Evolutionary conservation across 2,329 filamentous ascomycete genomes (phyloP).

Genomic region (Fusarium domesticum): DNA sequence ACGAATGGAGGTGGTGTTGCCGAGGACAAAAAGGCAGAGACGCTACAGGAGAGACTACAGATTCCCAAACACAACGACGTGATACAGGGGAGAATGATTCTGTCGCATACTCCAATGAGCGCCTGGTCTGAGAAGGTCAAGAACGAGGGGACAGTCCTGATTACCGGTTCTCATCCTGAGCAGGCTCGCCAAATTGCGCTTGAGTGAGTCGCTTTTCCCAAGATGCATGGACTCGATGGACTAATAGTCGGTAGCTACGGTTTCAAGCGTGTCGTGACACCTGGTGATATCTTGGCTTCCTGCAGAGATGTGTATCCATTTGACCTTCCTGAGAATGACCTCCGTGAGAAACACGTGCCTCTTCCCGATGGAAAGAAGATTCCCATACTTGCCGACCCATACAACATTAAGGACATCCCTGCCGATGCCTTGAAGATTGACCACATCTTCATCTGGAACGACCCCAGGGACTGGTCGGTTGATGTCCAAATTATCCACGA

Average conservation of each 20-base stretch:
- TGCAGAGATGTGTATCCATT: constrained; percentile 83
- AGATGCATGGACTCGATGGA: constrained; percentile 2
- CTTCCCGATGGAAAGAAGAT: constrained; percentile 36
- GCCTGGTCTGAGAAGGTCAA: constrained; percentile 48
- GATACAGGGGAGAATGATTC: constrained; percentile 48
- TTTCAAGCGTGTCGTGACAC: constrained; percentile 78
- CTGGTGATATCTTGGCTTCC: constrained; percentile 75
- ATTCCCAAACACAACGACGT: constrained; percentile 34
- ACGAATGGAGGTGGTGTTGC: constrained; percentile 92
- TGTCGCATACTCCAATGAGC: constrained; percentile 85
- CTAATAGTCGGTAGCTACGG: constrained; percentile 49
- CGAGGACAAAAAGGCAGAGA: constrained; percentile 50
- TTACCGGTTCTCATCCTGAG: constrained; percentile 67
- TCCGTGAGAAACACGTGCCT: constrained; percentile 29
- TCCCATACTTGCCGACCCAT: constrained; percentile 31
- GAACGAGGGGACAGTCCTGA: constrained; percentile 57
- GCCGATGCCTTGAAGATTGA: constrained; percentile 68
- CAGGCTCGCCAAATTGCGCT: constrained; percentile 72
- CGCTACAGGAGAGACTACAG: constrained; percentile 34
- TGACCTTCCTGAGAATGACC: constrained; percentile 41
- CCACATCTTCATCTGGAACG: constrained; percentile 90
- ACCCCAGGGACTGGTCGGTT: constrained; percentile 92
- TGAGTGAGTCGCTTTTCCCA: constrained; percentile 38
- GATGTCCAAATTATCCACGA: constrained; percentile 84
- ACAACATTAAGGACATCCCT: constrained; percentile 34